These are phyloP conservation scores for Cladosporium sp. DNA, from an alignment of 2,329 filamentous ascomycete species.

Conservation along the genomic window DNA sequence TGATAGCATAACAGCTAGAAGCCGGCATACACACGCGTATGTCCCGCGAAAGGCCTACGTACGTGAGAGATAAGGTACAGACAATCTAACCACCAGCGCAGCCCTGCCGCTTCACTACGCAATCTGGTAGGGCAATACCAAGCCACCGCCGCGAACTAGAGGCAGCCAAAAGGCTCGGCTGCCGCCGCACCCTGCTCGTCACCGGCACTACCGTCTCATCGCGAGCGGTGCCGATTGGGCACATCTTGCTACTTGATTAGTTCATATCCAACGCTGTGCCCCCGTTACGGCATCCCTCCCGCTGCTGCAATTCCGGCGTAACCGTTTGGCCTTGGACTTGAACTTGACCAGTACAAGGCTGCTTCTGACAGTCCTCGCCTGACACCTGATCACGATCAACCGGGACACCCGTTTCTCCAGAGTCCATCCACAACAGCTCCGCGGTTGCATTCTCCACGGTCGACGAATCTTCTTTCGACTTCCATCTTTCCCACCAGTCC, in stretches of 20 bases:
- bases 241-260: neutral
- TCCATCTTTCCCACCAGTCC: slow-evolving; percentile 3
- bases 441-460: neutral
- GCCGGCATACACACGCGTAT: neutral
- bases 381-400: neutral
- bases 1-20: neutral
- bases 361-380: neutral
- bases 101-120: neutral
- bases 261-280: neutral
- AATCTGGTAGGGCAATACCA: slow-evolving; percentile 11
- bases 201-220: neutral
- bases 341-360: neutral
- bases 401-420: neutral
- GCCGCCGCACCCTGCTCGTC: neutral
- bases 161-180: neutral
- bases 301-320: slow-evolving; percentile 12
- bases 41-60: neutral
- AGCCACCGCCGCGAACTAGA: slow-evolving; percentile 5
- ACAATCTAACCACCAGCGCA: neutral
- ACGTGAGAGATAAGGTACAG: neutral
- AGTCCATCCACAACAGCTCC: neutral
- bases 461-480: neutral
- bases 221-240: slow-evolving; percentile 14
- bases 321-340: slow-evolving; percentile 11
- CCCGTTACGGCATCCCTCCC: neutral